Conservation (phyloP, 2,329 filamentous ascomycete genomes). For the Scytalidium sp. region DNA sequence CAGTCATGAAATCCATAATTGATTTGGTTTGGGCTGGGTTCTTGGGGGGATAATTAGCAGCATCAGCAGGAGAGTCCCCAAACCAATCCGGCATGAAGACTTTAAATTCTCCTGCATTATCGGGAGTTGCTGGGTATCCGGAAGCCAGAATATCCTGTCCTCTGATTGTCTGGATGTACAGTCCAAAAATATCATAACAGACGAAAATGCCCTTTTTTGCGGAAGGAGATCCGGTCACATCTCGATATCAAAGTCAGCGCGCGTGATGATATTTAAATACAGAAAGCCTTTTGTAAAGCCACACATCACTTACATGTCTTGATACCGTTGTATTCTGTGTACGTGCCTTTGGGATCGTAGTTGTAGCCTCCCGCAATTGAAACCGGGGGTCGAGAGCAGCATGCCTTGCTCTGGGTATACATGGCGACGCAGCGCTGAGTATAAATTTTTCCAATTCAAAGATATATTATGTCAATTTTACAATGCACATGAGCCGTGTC, state of each 20-base stretch:
- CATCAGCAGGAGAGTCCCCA: conserved; percentile 46
- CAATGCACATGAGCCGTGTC: too few species aligned
- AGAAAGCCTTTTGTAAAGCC: background rate
- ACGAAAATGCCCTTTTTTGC: conserved; percentile 55
- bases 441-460: too few species aligned
- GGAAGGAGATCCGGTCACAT: conserved; percentile 41
- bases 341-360: conserved; percentile 27
- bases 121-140: conserved; percentile 25
- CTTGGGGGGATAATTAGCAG: conserved; percentile 13
- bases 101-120: conserved; percentile 62
- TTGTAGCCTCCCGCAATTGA: conserved; percentile 28
- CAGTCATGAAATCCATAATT: conserved; percentile 18
- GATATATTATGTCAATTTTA: too few species aligned
- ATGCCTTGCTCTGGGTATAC: conserved; percentile 15
- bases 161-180: conserved; percentile 66
- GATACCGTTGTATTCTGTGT: conserved; percentile 24
- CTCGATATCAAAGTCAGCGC: conserved; percentile 21
- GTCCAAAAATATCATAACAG: conserved; percentile 66
- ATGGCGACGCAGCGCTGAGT: too few species aligned
- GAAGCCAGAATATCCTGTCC: conserved; percentile 64
- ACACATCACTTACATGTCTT: conserved; percentile 26
- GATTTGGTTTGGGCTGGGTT: conserved; percentile 13
- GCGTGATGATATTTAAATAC: too few species aligned
- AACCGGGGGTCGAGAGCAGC: conserved; percentile 20
- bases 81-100: conserved; percentile 93